A percentile compares a stretch with the other conserved stretches of the same genome.
Conservation (phyloP, 345 rosid species). For the Salix exigua region DNA sequence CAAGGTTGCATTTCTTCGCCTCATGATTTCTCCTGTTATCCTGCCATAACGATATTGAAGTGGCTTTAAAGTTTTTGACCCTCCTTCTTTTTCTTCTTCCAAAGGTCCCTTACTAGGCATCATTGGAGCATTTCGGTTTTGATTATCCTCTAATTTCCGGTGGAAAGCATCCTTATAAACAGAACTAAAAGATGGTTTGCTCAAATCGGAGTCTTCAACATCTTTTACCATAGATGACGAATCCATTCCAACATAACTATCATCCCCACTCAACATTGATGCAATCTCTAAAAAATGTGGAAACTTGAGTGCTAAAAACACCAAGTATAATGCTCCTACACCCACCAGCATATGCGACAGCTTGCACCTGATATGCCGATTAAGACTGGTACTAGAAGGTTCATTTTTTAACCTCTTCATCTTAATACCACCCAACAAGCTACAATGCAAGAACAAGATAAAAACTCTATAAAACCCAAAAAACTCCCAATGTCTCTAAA, state of each 20-base stretch:
- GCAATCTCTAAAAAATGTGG: slow-evolving; percentile 75
- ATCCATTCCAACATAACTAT: slow-evolving; percentile 46
- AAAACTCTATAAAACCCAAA: slow-evolving; percentile 19
- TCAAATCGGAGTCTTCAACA: slow-evolving; percentile 47
- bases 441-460: slow-evolving; percentile 10
- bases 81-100: slow-evolving; percentile 37
- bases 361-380: slow-evolving; percentile 45
- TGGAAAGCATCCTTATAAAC: slow-evolving; percentile 63
- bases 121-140: slow-evolving; percentile 42
- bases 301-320: slow-evolving; percentile 74
- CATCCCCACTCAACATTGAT: slow-evolving; percentile 66
- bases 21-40: slow-evolving; percentile 70
- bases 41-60: slow-evolving; percentile 63
- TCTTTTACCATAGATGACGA: slow-evolving; percentile 35
- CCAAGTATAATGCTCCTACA: slow-evolving; percentile 60
- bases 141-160: slow-evolving; percentile 65
- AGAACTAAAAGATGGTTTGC: slow-evolving; percentile 46
- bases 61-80: slow-evolving; percentile 43
- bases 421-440: slow-evolving; percentile 13
- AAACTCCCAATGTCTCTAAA: slow-evolving; percentile 17
- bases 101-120: slow-evolving; percentile 49
- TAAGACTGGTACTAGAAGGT: slow-evolving; percentile 35
- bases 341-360: slow-evolving; percentile 70
- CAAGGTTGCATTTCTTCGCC: slow-evolving; percentile 58
- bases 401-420: slow-evolving; percentile 85